Evolutionary conservation across 2,329 filamentous ascomycete species (phyloP).

Genomic region (Alternaria atra): DNA sequence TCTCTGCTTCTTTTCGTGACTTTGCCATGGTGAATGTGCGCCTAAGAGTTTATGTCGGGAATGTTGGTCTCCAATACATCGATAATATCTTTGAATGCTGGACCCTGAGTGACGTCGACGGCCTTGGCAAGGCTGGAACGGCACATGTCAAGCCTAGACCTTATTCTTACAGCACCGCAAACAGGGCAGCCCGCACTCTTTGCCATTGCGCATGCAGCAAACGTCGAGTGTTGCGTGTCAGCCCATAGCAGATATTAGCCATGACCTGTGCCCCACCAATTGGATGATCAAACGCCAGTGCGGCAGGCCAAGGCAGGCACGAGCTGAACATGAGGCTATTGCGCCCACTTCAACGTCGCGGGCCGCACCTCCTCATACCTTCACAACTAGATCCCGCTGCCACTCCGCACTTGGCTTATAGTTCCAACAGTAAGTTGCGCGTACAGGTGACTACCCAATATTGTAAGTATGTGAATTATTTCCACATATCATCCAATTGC

Average conservation of each 20-base stretch:
- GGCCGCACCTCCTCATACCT: slow-evolving; percentile 23
- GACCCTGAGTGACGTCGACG: slow-evolving; percentile 30
- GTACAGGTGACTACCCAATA: background rate
- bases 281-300: slow-evolving; percentile 31
- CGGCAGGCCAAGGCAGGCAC: slow-evolving; percentile 35
- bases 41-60: background rate
- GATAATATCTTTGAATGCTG: slow-evolving; percentile 6
- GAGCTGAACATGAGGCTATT: slow-evolving; percentile 23
- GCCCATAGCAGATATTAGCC: slow-evolving; percentile 5
- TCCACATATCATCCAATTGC: background rate
- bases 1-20: slow-evolving; percentile 62
- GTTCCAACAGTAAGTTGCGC: background rate
- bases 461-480: background rate
- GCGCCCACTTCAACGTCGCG: slow-evolving; percentile 25
- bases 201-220: slow-evolving; percentile 8
- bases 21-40: slow-evolving; percentile 43
- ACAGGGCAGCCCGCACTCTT: slow-evolving; percentile 5
- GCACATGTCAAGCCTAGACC: slow-evolving; percentile 9
- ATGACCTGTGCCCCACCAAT: slow-evolving; percentile 19
- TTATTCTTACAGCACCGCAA: slow-evolving; percentile 1
- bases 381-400: slow-evolving; percentile 13
- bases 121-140: slow-evolving; percentile 20
- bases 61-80: background rate
- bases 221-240: slow-evolving; percentile 11
- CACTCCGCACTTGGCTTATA: background rate